A percentile compares a stretch with the other conserved stretches of the same genome.
Evolutionary conservation across 345 rosid genomes (phyloP).

Genomic region (Melaleuca quinquenervia): DNA sequence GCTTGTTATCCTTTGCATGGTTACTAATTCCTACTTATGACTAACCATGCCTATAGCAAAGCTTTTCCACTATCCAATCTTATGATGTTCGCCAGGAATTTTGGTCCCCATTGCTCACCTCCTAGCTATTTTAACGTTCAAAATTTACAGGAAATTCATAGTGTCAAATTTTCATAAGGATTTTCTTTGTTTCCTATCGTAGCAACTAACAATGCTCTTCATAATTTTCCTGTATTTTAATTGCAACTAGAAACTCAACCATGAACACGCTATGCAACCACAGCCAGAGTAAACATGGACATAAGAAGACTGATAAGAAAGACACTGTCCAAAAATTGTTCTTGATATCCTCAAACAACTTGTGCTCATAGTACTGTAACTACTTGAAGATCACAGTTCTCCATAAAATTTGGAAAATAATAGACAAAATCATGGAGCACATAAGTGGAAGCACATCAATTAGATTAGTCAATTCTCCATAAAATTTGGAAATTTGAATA

Average conservation of each 20-base stretch:
- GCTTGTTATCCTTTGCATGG: background rate
- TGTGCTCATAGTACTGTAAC: background rate
- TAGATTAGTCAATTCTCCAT: too few species aligned
- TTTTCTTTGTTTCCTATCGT: background rate
- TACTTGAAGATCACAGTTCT: background rate
- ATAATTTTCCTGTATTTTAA: background rate
- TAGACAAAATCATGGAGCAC: too few species aligned
- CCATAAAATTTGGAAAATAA: too few species aligned
- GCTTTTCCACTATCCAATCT: background rate
- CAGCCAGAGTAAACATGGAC: background rate
- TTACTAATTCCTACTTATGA: background rate
- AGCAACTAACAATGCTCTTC: background rate
- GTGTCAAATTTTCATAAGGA: background rate
- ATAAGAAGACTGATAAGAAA: background rate
- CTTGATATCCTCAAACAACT: background rate
- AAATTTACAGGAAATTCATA: background rate
- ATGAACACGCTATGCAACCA: background rate
- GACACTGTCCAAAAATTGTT: background rate
- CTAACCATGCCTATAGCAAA: background rate
- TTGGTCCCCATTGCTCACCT: background rate
- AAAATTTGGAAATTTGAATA: too few species aligned
- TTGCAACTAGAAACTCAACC: background rate
- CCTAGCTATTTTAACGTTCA: background rate
- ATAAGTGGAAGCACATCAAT: too few species aligned
- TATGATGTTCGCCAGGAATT: background rate